These are phyloP conservation scores for Coffea canephora DNA, from an alignment of 257 asterid genomes.

Conservation along the genomic window DNA sequence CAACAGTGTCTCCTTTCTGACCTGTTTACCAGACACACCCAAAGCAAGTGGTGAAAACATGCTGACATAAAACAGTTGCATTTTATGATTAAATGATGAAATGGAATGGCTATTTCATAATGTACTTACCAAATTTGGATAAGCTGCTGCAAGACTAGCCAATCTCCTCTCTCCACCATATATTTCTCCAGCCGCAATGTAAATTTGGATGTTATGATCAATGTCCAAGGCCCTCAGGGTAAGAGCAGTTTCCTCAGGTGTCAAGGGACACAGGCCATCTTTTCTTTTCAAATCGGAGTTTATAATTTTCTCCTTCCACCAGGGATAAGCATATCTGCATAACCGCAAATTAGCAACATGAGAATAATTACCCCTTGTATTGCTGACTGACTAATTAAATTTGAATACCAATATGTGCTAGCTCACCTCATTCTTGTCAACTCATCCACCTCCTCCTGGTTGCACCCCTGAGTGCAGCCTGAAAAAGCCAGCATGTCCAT, in stretches of 20 bases:
- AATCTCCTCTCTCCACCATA: conserved; percentile 85
- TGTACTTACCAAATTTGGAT: conserved; percentile 79
- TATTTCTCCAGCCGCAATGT: conserved; percentile 98
- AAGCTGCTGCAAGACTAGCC: conserved; percentile 61
- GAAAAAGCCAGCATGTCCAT: conserved; percentile 99
- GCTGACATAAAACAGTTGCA: not conserved
- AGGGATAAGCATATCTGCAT: conserved; percentile 86
- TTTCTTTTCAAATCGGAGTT: conserved; percentile 88
- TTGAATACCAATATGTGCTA: not conserved
- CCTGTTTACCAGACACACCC: conserved; percentile 42
- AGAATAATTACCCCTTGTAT: not conserved
- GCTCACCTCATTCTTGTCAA: conserved; percentile 86
- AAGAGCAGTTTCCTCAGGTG: conserved; percentile 97
- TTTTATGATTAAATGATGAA: not conserved
- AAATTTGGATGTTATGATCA: conserved; percentile 70
- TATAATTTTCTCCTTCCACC: conserved; percentile 98
- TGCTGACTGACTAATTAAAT: not conserved
- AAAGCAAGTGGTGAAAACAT: conserved; percentile 6
- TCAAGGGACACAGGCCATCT: conserved; percentile 93
- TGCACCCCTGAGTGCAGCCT: conserved; percentile 96
- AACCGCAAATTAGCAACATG: conserved; percentile 27
- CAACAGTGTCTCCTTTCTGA: conserved; percentile 86
- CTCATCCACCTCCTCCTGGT: conserved; percentile 75
- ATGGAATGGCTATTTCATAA: not conserved
- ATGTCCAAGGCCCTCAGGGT: conserved; percentile 76